These are phyloP conservation scores for Phoma sp. DNA, from an alignment of 2,329 filamentous ascomycete genomes.

Conservation along the genomic window DNA sequence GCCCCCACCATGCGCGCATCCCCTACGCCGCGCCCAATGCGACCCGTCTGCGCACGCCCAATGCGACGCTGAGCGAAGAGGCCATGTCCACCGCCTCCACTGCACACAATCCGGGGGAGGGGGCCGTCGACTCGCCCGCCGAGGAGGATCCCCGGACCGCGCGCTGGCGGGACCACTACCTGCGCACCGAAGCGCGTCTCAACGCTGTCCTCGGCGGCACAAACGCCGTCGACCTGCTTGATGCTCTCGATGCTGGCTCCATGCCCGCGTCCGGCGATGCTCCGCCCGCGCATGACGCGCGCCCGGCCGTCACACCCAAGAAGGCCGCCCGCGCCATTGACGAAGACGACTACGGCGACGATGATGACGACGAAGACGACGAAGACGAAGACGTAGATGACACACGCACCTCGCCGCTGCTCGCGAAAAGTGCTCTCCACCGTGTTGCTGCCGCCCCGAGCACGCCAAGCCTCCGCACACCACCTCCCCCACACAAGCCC, in stretches of 20 bases:
- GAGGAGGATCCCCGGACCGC: constrained; percentile 56
- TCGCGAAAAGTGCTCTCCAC: constrained; percentile 61
- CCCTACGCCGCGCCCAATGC: constrained; percentile 44
- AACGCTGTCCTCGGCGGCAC: constrained; percentile 71
- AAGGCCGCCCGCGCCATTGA: constrained; percentile 79
- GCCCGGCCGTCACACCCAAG: constrained; percentile 64
- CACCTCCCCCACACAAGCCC: constrained; percentile 67
- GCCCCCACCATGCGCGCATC: constrained; percentile 52
- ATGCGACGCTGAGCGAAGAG: constrained; percentile 53
- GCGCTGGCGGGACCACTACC: constrained; percentile 79
- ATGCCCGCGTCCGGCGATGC: constrained; percentile 35
- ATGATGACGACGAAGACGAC: constrained; percentile 64
- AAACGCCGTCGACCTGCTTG: constrained; percentile 28
- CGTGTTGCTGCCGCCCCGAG: constrained; percentile 62
- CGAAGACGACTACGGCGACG: constrained; percentile 85
- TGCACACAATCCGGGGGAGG: constrained; percentile 46
- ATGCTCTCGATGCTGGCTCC: constrained; percentile 33
- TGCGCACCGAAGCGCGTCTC: constrained; percentile 77
- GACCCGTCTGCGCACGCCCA: constrained; percentile 50
- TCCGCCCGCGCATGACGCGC: constrained; percentile 52
- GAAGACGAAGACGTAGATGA: constrained; percentile 49
- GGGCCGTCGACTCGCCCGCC: constrained; percentile 47
- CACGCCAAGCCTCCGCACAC: constrained; percentile 69
- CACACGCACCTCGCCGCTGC: constrained; percentile 56
- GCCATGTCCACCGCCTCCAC: constrained; percentile 48